Base-by-base conservation (phyloP, 2,329 filamentous ascomycete genomes). In the Monilinia laxa region DNA sequence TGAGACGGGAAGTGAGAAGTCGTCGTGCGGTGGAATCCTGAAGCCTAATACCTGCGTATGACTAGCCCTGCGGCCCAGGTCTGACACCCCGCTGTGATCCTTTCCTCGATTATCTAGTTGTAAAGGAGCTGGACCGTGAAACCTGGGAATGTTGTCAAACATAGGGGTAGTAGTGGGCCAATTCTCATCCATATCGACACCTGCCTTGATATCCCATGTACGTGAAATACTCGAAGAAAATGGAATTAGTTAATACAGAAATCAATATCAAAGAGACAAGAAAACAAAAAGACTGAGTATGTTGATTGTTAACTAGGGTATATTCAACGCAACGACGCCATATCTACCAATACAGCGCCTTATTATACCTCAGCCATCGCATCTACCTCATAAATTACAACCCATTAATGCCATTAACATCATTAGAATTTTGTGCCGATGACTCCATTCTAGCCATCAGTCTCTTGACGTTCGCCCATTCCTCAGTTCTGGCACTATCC, bases 401-500 rank as follows among this genome's bases (percentile, higher is more conserved):
- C 47, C 62, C 60, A 42, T 62, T 60, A n/a, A 65, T 42, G 12
- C 71, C 71, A 68, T 74, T 73, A 12, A 71, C 60, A 64, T 72
- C 72, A 12, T 68, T 64, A 53, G 57, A 57, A 25, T 42, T 66
- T 35, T 62, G 58, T 25, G 59, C 68, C 14, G 73, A 73, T 69
- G 80, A 79, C 78, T 96, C 93, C 68, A 94, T 79, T 73, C 89
- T 86, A 53, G 86, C 88, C 31, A 97, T 86, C 75, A 97, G 81
- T 78, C 92, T 93, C 87, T 97, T 98, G 72, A 99, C 91, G 47
- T 86, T 91, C 7, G 90, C 86, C 94, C 95, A 99, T 77, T 98
- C 94, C 74, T 99, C 95, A 63, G 87, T 87, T 76, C 90, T 90
- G 51, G 92, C 84, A 45, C 87, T 85, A 74, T 98, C 95, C 71